Percentiles rank a stretch among this genome's conserved stretches.
Evolutionary conservation across 306 rosid genomes (phyloP).

Genomic region (Lupinus albus): DNA sequence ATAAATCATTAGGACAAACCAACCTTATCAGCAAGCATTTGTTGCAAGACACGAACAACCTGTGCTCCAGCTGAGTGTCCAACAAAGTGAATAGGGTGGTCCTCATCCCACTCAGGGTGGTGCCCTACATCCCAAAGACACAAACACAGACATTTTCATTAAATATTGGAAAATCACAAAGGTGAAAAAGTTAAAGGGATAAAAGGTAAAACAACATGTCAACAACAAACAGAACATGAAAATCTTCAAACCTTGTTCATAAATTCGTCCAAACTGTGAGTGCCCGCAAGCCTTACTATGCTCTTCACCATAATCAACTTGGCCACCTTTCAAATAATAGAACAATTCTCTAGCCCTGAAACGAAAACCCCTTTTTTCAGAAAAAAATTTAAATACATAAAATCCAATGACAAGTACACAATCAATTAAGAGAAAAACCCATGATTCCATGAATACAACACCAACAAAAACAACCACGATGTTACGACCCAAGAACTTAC

Average conservation of each 20-base stretch:
- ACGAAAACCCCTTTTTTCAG: conserved; percentile 13
- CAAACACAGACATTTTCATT: conserved; percentile 29
- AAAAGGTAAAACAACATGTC: background rate
- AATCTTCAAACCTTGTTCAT: conserved; percentile 66
- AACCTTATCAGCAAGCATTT: conserved; percentile 98
- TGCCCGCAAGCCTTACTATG: conserved; percentile 92
- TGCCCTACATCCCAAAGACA: conserved; percentile 62
- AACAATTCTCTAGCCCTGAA: conserved; percentile 92
- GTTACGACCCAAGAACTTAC: conserved; percentile 41
- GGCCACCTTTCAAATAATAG: conserved; percentile 95
- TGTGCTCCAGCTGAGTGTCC: conserved; percentile 98
- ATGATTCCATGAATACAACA: background rate
- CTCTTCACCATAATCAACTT: conserved; percentile 89
- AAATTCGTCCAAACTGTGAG: conserved; percentile 74
- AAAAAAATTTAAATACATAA: conserved; percentile 1
- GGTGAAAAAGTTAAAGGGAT: no score
- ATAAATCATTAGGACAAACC: conserved; percentile 34
- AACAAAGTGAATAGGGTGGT: conserved; percentile 92
- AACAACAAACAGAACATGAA: conserved; percentile 32
- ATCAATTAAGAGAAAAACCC: background rate
- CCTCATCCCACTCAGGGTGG: conserved; percentile 97
- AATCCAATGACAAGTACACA: background rate
- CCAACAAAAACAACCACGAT: background rate
- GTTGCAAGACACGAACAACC: conserved; percentile 88
- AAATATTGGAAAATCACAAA: conserved; percentile 6